A percentile compares a stretch with the other conserved stretches of the same genome.
Conservation (phyloP, 306 rosid species). For the Comarum palustre region DNA sequence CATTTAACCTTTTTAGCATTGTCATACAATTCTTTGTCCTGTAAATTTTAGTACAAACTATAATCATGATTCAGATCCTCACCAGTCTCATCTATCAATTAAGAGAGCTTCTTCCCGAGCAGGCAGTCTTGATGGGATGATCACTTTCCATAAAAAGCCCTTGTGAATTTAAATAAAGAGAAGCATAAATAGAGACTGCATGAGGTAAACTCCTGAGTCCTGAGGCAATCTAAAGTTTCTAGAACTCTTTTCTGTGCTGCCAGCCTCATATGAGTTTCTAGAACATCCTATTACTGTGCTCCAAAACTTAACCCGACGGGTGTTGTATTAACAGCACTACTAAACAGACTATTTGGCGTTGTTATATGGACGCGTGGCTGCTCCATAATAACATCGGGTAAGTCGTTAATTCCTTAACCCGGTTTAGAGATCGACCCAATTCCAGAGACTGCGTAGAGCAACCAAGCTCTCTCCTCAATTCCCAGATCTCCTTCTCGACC, state of each 20-base stretch:
- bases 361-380: not conserved
- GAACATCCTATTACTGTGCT: too few relatives aligned
- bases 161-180: not conserved
- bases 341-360: not conserved
- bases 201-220: slow-evolving; percentile 2
- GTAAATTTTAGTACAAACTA: not conserved
- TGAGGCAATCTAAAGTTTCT: not conserved
- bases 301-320: too few relatives aligned
- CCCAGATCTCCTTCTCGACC: slow-evolving; percentile 11
- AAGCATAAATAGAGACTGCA: not conserved
- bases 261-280: too few relatives aligned
- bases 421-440: slow-evolving; percentile 17
- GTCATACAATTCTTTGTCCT: not conserved
- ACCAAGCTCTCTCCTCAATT: not conserved
- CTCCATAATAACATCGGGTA: slow-evolving; percentile 12
- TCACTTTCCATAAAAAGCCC: not conserved
- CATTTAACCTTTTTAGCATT: not conserved
- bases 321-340: too few relatives aligned
- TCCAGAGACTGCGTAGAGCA: not conserved
- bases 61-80: not conserved
- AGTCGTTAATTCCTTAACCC: not conserved
- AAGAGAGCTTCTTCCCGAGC: not conserved
- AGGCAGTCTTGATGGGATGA: not conserved
- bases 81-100: slow-evolving; percentile 1
- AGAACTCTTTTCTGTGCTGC: not conserved